These are phyloP conservation scores for Dendryphion nanum DNA, from an alignment of 2,329 filamentous ascomycete genomes.

Conservation along the genomic window DNA sequence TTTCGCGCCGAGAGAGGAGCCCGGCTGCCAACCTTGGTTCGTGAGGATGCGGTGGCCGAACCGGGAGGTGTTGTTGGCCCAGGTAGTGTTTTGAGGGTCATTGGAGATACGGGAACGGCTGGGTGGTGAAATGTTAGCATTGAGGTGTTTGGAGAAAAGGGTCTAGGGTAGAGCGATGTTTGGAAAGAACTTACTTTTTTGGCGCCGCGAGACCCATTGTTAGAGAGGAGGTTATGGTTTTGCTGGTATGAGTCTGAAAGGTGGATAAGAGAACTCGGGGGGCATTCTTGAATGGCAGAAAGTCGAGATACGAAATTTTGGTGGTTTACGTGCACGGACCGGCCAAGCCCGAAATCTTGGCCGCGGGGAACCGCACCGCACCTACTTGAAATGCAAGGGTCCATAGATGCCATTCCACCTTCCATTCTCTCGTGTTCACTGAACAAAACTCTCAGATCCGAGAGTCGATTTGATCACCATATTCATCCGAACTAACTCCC, in stretches of 20 bases:
- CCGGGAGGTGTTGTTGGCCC: conserved; percentile 75
- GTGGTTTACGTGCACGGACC: conserved; percentile 11
- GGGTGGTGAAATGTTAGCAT: too few species aligned
- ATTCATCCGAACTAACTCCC: too few species aligned
- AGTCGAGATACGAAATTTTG: conserved; percentile 23
- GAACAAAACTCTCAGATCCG: too few species aligned
- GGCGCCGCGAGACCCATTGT: conserved; percentile 68
- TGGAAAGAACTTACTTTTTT: conserved; percentile 61
- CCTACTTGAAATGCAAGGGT: too few species aligned
- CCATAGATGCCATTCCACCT: too few species aligned
- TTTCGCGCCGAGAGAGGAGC: conserved; percentile 75
- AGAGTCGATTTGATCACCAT: too few species aligned
- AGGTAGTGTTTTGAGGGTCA: conserved; percentile 95
- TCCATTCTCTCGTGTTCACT: too few species aligned
- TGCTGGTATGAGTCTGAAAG: conserved; percentile 1
- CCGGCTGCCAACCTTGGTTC: conserved; percentile 86
- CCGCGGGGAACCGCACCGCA: background rate
- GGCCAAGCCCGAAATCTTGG: background rate
- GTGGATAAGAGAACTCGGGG: background rate
- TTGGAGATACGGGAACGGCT: conserved; percentile 72
- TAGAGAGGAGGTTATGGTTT: conserved; percentile 7
- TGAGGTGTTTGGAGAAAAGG: too few species aligned
- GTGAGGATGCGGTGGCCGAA: conserved; percentile 91
- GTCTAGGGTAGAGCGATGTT: too few species aligned
- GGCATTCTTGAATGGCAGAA: too few species aligned